Evolutionary conservation across 2,329 filamentous ascomycete genomes (phyloP).

Genomic region (Trichoderma harzianum): DNA sequence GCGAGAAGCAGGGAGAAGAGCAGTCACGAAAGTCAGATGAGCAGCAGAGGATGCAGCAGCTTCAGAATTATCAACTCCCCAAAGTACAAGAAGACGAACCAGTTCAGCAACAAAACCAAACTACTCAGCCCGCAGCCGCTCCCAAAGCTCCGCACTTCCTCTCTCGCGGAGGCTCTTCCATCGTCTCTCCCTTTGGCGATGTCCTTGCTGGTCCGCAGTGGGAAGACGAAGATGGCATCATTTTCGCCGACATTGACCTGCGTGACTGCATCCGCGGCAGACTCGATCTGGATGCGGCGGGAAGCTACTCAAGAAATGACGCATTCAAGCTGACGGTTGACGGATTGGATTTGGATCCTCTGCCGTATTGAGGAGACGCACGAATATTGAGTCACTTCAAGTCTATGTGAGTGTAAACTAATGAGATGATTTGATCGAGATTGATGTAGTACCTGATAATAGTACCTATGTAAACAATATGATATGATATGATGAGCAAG

Average conservation of each 20-base stretch:
- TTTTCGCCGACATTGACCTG: constrained; percentile 75
- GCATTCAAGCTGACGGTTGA: constrained; percentile 59
- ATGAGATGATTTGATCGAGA: not conserved
- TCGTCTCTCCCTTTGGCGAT: constrained; percentile 76
- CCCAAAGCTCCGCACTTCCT: constrained; percentile 43
- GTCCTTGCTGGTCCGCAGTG: constrained; percentile 77
- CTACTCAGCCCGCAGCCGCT: not conserved
- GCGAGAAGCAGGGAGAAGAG: not conserved
- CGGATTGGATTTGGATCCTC: constrained; percentile 55
- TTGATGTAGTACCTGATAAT: not conserved
- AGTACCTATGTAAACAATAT: not conserved
- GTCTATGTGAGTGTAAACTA: not conserved
- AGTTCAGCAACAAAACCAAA: not conserved
- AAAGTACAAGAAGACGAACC: not conserved
- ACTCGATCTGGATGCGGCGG: constrained; percentile 78
- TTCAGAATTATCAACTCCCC: not conserved
- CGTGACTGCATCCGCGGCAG: constrained; percentile 81
- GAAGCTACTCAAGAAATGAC: constrained; percentile 76
- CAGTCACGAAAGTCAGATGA: not conserved
- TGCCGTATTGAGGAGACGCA: constrained; percentile 44
- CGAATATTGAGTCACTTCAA: not conserved
- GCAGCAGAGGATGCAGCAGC: not conserved
- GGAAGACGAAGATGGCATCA: constrained; percentile 68
- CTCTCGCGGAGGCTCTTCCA: constrained; percentile 76
- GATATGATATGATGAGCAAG: not conserved